Evolutionary conservation across 139 green algal species (phyloP), one percentile per base, ranked within the genome.

Genomic region (Chlamydomonas incerta): DNA sequence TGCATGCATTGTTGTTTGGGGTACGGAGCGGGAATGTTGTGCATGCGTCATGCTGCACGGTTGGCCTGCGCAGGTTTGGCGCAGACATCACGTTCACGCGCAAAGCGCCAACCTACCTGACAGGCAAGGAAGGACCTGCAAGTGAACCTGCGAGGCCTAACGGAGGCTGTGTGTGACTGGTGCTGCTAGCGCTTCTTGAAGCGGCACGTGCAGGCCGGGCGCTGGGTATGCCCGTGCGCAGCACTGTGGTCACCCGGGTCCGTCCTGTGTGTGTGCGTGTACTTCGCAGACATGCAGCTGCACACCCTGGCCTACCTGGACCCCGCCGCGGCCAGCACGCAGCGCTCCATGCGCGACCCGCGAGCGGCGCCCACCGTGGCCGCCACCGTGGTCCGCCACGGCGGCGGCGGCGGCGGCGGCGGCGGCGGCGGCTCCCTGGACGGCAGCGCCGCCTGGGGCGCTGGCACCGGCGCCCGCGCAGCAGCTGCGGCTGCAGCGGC

Each of bases 241-340:
- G n/a, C n/a, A n/a, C n/a, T n/a, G n/a, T n/a, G n/a, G n/a, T n/a
- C n/a, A n/a, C n/a, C n/a, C n/a, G n/a, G n/a, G n/a, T n/a, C n/a
- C n/a, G n/a, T n/a, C n/a, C n/a, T n/a, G n/a, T n/a, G n/a, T n/a
- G n/a, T n/a, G n/a, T n/a, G n/a, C 13, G 69, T 46, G 26, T 15
- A 9, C 46, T 13, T 29, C 65, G 66, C 70, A 76, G 80, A 68
- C 24, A 37, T 62, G 33, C 80, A 85, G 67, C 80, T 85, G 46
- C 80, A 50, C 2, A 77, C 31, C 23, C 67, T 85, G 23, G 80
- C 80, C 5, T 85, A 85, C 80, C 33, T 85, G 37, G 80, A 85
- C 33, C 80, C 80, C 15, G 66, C 80, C 0, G 67, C 67, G 3
- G 79, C 79, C 31, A 28, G 62, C 46, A 0, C 3, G 0, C 47